phyloP scores from a whole-genome alignment of 1,139 yeast genomes.

The Sugiyamaella pinicola region DNA sequence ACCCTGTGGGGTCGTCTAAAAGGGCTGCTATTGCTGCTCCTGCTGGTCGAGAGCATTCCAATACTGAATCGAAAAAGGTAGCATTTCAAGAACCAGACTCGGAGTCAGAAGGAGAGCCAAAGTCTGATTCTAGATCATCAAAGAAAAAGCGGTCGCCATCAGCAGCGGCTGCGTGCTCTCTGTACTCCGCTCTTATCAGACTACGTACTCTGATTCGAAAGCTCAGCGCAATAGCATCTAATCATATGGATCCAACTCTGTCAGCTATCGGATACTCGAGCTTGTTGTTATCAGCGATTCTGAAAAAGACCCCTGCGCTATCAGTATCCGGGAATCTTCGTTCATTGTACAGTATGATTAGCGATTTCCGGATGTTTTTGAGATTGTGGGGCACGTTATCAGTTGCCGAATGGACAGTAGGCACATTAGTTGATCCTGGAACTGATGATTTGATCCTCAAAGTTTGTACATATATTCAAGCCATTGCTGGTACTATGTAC shows the following conservation, averaged over 20 bases:
- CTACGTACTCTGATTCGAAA: conserved; percentile 4
- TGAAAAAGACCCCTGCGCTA: conserved; percentile 21
- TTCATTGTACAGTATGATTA: conserved; percentile 38
- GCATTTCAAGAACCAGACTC: conserved; percentile 8
- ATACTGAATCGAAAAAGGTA: not conserved
- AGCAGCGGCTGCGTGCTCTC: conserved; percentile 11
- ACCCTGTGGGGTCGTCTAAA: not conserved
- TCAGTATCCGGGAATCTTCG: conserved; percentile 21
- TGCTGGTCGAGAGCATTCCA: not conserved
- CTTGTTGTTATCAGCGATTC: conserved; percentile 34
- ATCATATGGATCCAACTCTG: conserved; percentile 32
- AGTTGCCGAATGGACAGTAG: conserved; percentile 43
- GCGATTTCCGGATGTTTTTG: conserved; percentile 46
- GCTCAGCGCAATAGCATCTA: conserved; percentile 16
- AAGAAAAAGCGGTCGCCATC: conserved; percentile 10
- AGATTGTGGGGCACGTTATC: conserved; percentile 45
- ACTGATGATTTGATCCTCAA: conserved; percentile 34
- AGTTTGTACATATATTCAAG: conserved; percentile 42
- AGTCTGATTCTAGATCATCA: not conserved
- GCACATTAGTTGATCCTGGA: conserved; percentile 30
- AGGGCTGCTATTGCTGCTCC: not conserved
- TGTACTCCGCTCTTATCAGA: conserved; percentile 8
- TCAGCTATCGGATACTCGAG: conserved; percentile 38
- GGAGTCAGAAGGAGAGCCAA: not conserved
- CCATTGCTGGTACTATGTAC: conserved; percentile 42